Conservation (phyloP, 1,139 yeast species). For the Sugiyamaella neomexicana region DNA sequence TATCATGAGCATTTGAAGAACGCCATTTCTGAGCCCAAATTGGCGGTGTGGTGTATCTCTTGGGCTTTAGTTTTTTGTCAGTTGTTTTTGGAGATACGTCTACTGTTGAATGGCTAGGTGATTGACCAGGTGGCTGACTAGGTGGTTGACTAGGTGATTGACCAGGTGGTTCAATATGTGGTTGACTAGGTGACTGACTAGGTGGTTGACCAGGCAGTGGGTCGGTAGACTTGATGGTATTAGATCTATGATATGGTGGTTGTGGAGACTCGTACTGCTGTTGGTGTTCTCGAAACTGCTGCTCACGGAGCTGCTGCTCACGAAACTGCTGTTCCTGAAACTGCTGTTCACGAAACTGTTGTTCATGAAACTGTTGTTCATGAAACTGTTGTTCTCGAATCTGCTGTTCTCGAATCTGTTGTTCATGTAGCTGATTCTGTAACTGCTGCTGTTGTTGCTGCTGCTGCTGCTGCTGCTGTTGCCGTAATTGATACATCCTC, state of each 20-base stretch:
- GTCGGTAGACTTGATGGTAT: neutral
- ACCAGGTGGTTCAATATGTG: constrained; percentile 2
- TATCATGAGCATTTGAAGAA: constrained; percentile 38
- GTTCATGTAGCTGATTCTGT: constrained; percentile 2
- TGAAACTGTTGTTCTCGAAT: neutral
- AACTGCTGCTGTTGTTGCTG: constrained; percentile 4
- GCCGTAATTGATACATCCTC: constrained; percentile 7
- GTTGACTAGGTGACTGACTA: neutral
- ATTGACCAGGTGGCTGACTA: neutral
- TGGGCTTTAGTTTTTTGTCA: constrained; percentile 45
- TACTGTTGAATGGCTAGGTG: neutral
- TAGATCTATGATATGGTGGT: neutral
- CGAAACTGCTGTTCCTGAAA: neutral
- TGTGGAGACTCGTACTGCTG: constrained; percentile 2
- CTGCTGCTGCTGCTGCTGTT: constrained; percentile 5
- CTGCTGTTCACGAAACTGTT: constrained; percentile 3
- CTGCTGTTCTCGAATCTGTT: constrained; percentile 1
- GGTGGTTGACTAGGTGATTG: neutral
- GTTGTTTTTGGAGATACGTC: constrained; percentile 14
- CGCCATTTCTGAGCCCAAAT: constrained; percentile 81
- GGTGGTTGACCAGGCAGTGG: neutral
- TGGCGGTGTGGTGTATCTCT: constrained; percentile 65
- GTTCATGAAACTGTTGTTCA: neutral
- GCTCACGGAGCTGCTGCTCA: constrained; percentile 1
- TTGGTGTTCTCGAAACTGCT: neutral